Conservation (phyloP, 192 early-diverging fungal species). For the Diversispora epigaea region DNA sequence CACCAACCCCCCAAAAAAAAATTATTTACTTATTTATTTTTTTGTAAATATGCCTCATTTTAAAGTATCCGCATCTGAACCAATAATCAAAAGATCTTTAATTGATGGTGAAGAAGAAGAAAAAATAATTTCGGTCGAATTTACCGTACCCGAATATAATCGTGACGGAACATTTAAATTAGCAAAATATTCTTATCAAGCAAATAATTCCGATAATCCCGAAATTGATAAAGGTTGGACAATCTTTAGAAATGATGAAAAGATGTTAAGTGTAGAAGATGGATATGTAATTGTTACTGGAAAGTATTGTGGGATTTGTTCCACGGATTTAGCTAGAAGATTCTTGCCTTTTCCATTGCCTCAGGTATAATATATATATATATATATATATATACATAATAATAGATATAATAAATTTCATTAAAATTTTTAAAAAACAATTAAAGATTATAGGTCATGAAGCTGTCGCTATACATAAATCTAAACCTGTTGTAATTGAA, state of each 20-base stretch:
- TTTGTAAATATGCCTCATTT: too few species aligned
- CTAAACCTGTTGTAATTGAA: conserved; percentile 15
- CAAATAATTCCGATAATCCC: not conserved
- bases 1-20: too few species aligned
- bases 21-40: too few species aligned
- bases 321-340: conserved; percentile 3
- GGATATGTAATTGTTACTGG: conserved; percentile 2
- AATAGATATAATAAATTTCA: not conserved
- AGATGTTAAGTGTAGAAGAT: not conserved
- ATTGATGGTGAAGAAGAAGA: not conserved
- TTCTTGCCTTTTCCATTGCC: not conserved
- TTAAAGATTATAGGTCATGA: conserved; percentile 7
- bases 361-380: not conserved
- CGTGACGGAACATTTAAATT: not conserved
- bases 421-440: not conserved
- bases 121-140: not conserved
- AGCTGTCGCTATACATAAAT: conserved; percentile 2
- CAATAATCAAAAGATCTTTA: too few species aligned
- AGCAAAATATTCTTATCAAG: not conserved
- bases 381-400: not conserved
- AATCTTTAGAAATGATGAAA: conserved; percentile 13
- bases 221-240: not conserved
- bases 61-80: too few species aligned
- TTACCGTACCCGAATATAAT: conserved; percentile 7
- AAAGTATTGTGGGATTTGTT: conserved; percentile 11